Evolutionary conservation across 1,284 basidiomycete genomes (phyloP).

Genomic region (Microstroma glucosiphilum): DNA sequence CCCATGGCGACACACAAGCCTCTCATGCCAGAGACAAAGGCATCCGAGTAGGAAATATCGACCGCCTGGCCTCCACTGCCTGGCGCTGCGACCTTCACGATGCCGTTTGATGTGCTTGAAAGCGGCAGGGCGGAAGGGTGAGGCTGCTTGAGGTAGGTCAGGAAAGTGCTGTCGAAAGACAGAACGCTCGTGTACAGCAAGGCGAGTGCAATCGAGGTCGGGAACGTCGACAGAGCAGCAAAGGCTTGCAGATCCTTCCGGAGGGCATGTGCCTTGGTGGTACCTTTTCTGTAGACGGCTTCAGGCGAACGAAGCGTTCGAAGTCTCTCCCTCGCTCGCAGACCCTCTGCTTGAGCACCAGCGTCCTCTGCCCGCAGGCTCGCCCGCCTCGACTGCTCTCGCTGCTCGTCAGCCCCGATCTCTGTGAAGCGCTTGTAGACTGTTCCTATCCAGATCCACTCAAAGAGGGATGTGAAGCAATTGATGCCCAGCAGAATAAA

Average conservation of each 20-base stretch:
- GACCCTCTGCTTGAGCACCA: background rate
- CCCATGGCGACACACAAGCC: conserved; percentile 55
- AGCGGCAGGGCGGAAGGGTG: background rate
- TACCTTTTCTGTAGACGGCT: background rate
- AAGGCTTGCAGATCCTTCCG: conserved; percentile 6
- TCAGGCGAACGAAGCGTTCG: background rate
- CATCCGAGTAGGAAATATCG: conserved; percentile 44
- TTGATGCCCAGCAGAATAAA: conserved; percentile 30
- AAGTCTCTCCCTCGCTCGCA: background rate
- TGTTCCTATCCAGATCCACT: conserved; percentile 29
- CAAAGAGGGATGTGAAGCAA: conserved; percentile 27
- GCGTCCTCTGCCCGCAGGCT: conserved; percentile 5
- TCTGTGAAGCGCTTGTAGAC: conserved; percentile 31
- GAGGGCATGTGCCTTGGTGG: background rate
- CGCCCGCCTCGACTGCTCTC: conserved; percentile 9
- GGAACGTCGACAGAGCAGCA: conserved; percentile 8
- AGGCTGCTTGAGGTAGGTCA: conserved; percentile 35
- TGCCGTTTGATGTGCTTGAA: background rate
- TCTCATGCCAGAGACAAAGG: conserved; percentile 59
- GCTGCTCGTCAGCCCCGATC: conserved; percentile 23
- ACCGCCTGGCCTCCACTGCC: background rate
- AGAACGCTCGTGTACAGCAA: conserved; percentile 57
- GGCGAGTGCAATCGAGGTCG: conserved; percentile 55
- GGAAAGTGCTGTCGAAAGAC: conserved; percentile 44
- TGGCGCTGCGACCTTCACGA: background rate